A percentile compares a stretch with the other conserved stretches of the same genome.
Conservation (phyloP, 2,329 filamentous ascomycete species). For the Aspergillus ibericus region DNA sequence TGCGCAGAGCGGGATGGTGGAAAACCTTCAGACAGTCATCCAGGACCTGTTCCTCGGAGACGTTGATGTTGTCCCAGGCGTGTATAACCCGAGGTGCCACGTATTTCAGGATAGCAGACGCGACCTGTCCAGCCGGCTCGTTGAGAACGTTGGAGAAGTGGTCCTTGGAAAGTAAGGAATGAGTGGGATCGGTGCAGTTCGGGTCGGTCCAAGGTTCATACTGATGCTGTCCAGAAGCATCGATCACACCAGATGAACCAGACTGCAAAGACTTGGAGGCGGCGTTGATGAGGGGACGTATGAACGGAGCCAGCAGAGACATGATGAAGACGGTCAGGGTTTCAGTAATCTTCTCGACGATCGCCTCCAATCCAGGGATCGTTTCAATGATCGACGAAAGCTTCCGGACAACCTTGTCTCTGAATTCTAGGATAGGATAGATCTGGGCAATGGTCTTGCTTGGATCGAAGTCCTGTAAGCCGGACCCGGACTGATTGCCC, state of each 20-base stretch:
- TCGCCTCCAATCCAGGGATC: slow-evolving; percentile 81
- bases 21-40: slow-evolving; percentile 79
- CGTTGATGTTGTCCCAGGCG: slow-evolving; percentile 85
- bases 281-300: slow-evolving; percentile 85
- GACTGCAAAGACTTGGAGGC: slow-evolving; percentile 82
- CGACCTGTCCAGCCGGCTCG: slow-evolving; percentile 72
- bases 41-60: slow-evolving; percentile 79
- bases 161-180: slow-evolving; percentile 81
- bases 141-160: slow-evolving; percentile 80
- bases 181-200: slow-evolving; percentile 73
- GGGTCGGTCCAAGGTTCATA: slow-evolving; percentile 79
- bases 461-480: slow-evolving; percentile 72
- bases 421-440: slow-evolving; percentile 90
- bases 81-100: slow-evolving; percentile 83
- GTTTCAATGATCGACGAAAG: slow-evolving; percentile 86
- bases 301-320: slow-evolving; percentile 84
- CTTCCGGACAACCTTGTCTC: slow-evolving; percentile 86
- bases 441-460: slow-evolving; percentile 76
- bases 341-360: slow-evolving; percentile 94
- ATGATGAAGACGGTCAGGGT: slow-evolving; percentile 89
- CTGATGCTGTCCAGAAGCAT: slow-evolving; percentile 70
- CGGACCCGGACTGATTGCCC: slow-evolving; percentile 29
- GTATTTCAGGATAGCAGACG: slow-evolving; percentile 77
- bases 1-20: slow-evolving; percentile 83
- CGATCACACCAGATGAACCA: slow-evolving; percentile 72